Evolutionary conservation across 441 rosid species (phyloP).

Genomic region (Populus hybrid): DNA sequence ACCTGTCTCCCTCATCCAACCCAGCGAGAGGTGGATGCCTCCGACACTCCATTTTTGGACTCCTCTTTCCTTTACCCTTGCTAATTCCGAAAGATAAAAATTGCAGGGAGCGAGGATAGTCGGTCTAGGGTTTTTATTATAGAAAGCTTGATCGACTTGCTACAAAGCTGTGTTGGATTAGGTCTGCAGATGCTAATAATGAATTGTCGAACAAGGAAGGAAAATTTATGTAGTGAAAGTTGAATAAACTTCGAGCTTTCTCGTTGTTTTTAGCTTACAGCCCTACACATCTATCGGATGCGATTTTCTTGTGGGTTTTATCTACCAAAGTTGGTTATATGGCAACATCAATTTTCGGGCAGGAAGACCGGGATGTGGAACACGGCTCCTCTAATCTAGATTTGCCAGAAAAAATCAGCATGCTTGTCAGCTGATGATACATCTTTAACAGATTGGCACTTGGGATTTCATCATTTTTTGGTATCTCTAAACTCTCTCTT

Average conservation of each 20-base stretch:
- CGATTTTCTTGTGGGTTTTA: not conserved
- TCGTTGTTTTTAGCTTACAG: not conserved
- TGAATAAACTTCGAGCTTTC: not conserved
- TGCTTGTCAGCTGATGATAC: conserved; percentile 65
- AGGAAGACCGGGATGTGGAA: conserved; percentile 68
- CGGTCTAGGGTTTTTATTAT: conserved; percentile 76
- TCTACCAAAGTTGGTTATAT: not conserved
- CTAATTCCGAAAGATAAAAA: not conserved
- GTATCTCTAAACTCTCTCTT: conserved; percentile 35
- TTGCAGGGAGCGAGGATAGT: conserved; percentile 83
- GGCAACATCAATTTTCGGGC: conserved; percentile 47
- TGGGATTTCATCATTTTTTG: conserved; percentile 87
- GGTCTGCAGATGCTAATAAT: conserved; percentile 43
- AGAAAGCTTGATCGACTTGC: conserved; percentile 87
- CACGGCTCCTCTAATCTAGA: conserved; percentile 56
- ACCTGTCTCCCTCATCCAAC: conserved; percentile 86
- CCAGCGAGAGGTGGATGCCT: conserved; percentile 68
- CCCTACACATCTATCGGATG: no score
- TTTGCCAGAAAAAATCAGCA: conserved; percentile 54
- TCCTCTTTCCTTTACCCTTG: conserved; percentile 11
- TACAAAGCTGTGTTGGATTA: conserved; percentile 73
- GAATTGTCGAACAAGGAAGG: conserved; percentile 38
- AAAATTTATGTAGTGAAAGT: not conserved
- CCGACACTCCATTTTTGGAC: not conserved
- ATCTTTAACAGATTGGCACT: conserved; percentile 89